Base-by-base conservation (phyloP, 257 asterid genomes). In the Paulownia fortunei region DNA sequence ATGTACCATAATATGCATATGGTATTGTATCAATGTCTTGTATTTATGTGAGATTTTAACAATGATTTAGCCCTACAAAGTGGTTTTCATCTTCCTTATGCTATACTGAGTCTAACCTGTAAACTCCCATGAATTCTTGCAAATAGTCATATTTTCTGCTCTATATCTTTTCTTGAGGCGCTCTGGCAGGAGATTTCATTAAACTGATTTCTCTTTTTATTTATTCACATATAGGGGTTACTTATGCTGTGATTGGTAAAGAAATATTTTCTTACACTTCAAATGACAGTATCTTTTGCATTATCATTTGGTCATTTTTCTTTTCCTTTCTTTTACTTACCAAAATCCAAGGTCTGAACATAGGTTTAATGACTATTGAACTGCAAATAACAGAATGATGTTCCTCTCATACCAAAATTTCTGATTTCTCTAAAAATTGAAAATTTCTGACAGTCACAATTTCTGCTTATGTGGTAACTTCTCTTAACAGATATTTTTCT, bases 401-500 rank as follows among this genome's bases (percentile, higher is more conserved):
- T 34, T 62, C 8, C 54, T 9, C 7, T 5, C 23, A 30, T 47
- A 18, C 13, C 24, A 15, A 51, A 55, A 55, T 15, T 13, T 2
- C 8, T 15, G 15, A 26, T 3, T 44, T 68, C 15, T 64, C 13
- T 37, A 0, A 1, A 37, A 9, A 7, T 15, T 18, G 37, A 10
- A 30, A 15, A 32, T 13, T 30, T 13, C 7, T 39, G 15, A n/a
- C n/a, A 65, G 13, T 55, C 23, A 23, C 10, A 2, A 0, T 42
- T 37, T 39, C 12, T 21, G 27, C 30, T 36, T 51, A n/a, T 66
- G 19, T 27, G 9, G 39, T 63, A 2, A 51, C 51, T 32, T 76
- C 44, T 47, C 51, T 81, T 27, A 62, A 72, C 15, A 11, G 36
- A 44, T 16, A n/a, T 3, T 55, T 71, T 76, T 78, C 72, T 67